Evolutionary conservation across 768 basidiomycete genomes (phyloP).

Genomic region (Psilocybe azurescens): DNA sequence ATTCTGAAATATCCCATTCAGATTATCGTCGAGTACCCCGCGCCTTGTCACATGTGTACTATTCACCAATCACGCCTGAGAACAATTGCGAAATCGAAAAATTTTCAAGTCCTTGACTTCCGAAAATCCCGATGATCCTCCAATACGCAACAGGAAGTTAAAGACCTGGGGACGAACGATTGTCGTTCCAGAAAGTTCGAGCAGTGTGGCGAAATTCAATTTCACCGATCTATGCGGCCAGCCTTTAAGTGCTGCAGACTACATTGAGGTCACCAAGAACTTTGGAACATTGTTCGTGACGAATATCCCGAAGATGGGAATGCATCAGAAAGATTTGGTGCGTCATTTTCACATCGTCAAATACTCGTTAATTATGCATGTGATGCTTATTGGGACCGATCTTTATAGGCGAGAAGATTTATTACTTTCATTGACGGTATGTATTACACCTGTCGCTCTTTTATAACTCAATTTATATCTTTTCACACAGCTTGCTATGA

Average conservation of each 20-base stretch:
- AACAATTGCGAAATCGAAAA: conserved; percentile 74
- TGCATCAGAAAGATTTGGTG: conserved; percentile 88
- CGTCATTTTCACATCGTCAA: conserved; percentile 15
- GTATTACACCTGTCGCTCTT: conserved; percentile 27
- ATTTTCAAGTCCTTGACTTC: conserved; percentile 79
- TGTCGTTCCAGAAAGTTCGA: conserved; percentile 78
- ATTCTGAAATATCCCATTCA: conserved; percentile 31
- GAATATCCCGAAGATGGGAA: conserved; percentile 87
- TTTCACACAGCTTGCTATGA: conserved; percentile 80
- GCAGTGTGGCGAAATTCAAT: conserved; percentile 80
- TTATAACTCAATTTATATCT: background rate
- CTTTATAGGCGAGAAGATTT: conserved; percentile 88
- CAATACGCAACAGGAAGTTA: conserved; percentile 66
- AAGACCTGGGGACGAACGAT: conserved; percentile 92
- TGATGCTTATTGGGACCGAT: background rate
- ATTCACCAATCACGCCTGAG: conserved; percentile 73
- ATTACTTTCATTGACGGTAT: conserved; percentile 96
- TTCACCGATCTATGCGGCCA: conserved; percentile 89
- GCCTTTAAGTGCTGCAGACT: conserved; percentile 94
- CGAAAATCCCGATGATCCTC: conserved; percentile 55
- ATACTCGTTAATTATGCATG: background rate
- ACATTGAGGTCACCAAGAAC: conserved; percentile 87
- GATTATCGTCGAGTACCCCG: conserved; percentile 96
- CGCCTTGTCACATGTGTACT: conserved; percentile 94
- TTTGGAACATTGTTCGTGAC: conserved; percentile 90